Conservation (phyloP, 108 stramenopile species). For the Cyclostephanos tholiformis region DNA sequence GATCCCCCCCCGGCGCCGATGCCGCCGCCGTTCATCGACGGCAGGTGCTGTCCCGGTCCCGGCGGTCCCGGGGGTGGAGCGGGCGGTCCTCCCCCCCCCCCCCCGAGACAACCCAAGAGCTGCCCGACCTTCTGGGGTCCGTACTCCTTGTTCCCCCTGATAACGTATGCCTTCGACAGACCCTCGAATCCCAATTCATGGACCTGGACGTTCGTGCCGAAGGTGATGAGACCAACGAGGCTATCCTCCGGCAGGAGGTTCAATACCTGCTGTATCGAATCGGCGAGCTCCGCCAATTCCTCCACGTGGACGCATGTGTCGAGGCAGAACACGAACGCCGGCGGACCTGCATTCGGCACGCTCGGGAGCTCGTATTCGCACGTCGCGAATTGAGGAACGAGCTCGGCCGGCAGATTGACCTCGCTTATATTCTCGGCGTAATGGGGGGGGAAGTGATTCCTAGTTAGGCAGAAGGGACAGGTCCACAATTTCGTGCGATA, state of each 20-base stretch:
- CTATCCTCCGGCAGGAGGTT: conserved; percentile 95
- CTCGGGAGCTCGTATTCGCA: conserved; percentile 97
- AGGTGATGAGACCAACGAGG: conserved; percentile 96
- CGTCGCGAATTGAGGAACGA: conserved; percentile 98
- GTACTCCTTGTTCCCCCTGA: conserved; percentile 93
- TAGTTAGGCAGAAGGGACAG: conserved; percentile 97
- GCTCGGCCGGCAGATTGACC: conserved; percentile 96
- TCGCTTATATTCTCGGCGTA: conserved; percentile 99
- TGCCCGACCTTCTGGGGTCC: conserved; percentile 83
- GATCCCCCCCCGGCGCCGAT: background rate
- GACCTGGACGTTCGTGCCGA: conserved; percentile 97
- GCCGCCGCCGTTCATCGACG: conserved; percentile 21
- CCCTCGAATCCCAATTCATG: conserved; percentile 96
- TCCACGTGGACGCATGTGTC: conserved; percentile 94
- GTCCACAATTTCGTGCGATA: conserved; percentile 97
- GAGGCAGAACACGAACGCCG: conserved; percentile 96
- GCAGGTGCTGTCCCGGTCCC: conserved; percentile 44
- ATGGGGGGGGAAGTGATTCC: conserved; percentile 99
- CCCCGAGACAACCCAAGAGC: conserved; percentile 70
- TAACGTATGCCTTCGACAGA: conserved; percentile 91
- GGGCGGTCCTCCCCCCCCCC: conserved; percentile 19
- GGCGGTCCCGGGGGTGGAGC: conserved; percentile 36
- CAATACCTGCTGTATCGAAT: conserved; percentile 91
- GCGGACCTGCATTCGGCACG: conserved; percentile 85
- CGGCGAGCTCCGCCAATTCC: conserved; percentile 94